Evolutionary conservation across 306 rosid species (phyloP), one percentile per base, ranked within the genome.

Genomic region (Medicago arabica): DNA sequence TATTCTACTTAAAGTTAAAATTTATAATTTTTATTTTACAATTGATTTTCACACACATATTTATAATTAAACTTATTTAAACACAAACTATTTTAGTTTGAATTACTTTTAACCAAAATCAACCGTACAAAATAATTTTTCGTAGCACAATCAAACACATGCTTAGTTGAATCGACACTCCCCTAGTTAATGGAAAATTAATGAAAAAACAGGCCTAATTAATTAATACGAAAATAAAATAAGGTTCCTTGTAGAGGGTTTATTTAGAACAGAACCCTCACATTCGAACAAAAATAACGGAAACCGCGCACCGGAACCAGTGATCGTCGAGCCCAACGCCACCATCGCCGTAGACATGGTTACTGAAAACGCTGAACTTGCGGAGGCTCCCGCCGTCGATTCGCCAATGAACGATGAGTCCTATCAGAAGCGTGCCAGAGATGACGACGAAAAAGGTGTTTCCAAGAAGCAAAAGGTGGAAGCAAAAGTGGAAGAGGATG

Each of bases 391-490:
- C 16, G 10, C 28, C 23, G 11, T n/a, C 34, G 43, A 50, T 8
- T 64, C 54, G 18, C 51, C 15, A 12, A 3, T 41, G 21, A 57
- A 74, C 68, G 76, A 46, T 9, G 60, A 50, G 16, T 38, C 67
- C 18, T 53, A 77, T 12, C 57, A 68, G 83, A 84, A 81, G 46
- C 81, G 83, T 10, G n/a, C 1, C 1, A 36, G 81, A 50, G 85
- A 78, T 40, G 81, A 84, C 10, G 38, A 21, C 11, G 54, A 47
- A 46, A n/a, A 60, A 12, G 53, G 25, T 1, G 60, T 25, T 57
- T 58, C 60, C 3, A 81, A 85, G 83, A 85, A 74, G 78, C 83
- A 10, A 7, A 85, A 81, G 67, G 83, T 79, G 47, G 71, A 60
- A 1, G 39, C 15, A 1, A 14, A 19, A 38, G 60, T 76, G 39